Base-by-base conservation (phyloP, 148 eudicot species). In the Tetragonia tetragonoides region DNA sequence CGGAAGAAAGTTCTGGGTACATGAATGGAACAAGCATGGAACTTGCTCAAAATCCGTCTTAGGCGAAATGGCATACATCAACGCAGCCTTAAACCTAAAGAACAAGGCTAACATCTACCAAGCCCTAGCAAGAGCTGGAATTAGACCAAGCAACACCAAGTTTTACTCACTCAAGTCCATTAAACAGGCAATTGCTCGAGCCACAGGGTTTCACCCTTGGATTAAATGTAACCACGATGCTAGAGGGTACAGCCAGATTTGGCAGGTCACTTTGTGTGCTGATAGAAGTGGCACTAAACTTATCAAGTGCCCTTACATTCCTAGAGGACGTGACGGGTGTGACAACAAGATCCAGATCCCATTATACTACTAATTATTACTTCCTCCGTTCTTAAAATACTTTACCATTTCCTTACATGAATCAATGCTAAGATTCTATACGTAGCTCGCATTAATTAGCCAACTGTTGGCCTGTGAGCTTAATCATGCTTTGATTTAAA, bases 1-100 rank as follows among this genome's bases (percentile, higher is more conserved):
- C 14, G 88, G 86, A 12, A 47, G 74, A 5, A 82, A 75, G 28
- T 89, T 89, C 64, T 89, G 92, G 92, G 81, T 81, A 0, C 90
- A 87, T 57, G 88, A 87, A 16, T 89, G 92, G 92, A 74, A 77
- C 18, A 89, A 89, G 51, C 90, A 89, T 40, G 92, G 92, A 0
- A 87, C 93, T 0, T 89, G 93, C 75, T 77, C 89, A 4, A 86
- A 84, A 39, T 79, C 87, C 5, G 66, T 75, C 9, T 79, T 89
- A 9, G 75, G 83, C 65, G 85, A 84, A 66, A 85, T 84, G 5
- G 78, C 60, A 3, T 89, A 89, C 72, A 87, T 89, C 47, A 66
- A 78, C 10, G 68, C 87, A 3, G 89, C 90, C 24, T 75, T 89
- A 16, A 74, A 66, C 8, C 75, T 89, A 37, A 89, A 87, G 75